Evolutionary conservation across 768 basidiomycete species (phyloP).

Genomic region (Podaxis sp.): DNA sequence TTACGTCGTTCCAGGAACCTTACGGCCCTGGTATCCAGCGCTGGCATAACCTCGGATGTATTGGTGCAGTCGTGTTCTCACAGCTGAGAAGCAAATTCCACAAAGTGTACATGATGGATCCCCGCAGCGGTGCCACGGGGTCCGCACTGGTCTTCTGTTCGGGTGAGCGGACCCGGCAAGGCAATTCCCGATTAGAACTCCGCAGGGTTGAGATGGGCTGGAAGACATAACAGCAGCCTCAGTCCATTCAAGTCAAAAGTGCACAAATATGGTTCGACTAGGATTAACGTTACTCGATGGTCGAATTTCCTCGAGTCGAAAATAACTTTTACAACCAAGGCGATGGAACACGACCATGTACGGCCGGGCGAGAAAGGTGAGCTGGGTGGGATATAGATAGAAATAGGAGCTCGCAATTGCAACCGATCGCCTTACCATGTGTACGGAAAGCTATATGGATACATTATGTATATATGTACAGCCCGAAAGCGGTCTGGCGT

Average conservation of each 20-base stretch:
- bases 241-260: background rate
- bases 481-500: background rate
- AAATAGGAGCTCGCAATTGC: background rate
- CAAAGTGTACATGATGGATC: background rate
- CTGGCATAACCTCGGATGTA: conserved; percentile 1
- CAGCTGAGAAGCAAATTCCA: background rate
- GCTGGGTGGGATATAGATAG: background rate
- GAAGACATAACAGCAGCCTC: background rate
- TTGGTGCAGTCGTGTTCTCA: background rate
- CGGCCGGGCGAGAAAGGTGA: background rate
- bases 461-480: background rate
- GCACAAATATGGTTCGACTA: too few relatives aligned
- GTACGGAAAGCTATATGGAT: background rate
- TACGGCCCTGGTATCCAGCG: background rate
- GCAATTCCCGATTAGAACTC: conserved; percentile 2
- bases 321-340: background rate
- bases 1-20: background rate
- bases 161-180: background rate
- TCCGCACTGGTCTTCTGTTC: background rate
- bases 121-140: conserved; percentile 7
- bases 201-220: background rate
- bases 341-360: background rate
- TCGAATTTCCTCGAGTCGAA: background rate
- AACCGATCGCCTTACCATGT: background rate
- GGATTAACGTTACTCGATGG: too few relatives aligned